Conservation (phyloP, 2,329 filamentous ascomycete genomes). For the Aureobasidium sp. region DNA sequence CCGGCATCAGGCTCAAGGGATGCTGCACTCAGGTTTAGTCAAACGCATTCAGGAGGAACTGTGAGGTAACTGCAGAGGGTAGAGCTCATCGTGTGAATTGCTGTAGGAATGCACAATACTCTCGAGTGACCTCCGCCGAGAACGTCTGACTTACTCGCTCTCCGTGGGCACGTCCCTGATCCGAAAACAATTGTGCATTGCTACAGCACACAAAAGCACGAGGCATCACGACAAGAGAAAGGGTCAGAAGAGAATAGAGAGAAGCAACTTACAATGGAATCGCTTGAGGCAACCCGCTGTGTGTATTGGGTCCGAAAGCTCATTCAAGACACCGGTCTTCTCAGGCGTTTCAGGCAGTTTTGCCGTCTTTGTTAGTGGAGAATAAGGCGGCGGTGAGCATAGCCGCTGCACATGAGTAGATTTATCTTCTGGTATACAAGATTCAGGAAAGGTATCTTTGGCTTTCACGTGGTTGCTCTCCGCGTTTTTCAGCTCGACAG, state of each 20-base stretch:
- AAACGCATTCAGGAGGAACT: not conserved
- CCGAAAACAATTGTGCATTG: not conserved
- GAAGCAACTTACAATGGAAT: not conserved
- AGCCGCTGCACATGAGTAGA: not conserved
- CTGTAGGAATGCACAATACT: not conserved
- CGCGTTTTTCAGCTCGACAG: not conserved
- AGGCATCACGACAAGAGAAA: not conserved
- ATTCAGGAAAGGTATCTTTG: not conserved
- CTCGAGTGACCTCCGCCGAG: not conserved
- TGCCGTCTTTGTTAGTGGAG: not conserved
- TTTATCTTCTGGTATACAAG: not conserved
- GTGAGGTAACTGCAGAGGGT: not conserved
- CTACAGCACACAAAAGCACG: not conserved
- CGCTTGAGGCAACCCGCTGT: not conserved
- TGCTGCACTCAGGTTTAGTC: not conserved
- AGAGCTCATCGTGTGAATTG: not conserved
- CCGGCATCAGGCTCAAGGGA: not conserved
- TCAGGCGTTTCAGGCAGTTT: not conserved
- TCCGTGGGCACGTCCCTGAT: not conserved
- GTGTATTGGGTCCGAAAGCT: no score
- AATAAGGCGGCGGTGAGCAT: not conserved
- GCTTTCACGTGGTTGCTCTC: not conserved
- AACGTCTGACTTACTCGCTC: not conserved
- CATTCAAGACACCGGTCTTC: not conserved
- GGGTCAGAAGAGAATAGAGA: not conserved